phyloP scores from a whole-genome alignment of 2,329 filamentous ascomycete genomes.

The Neofusicoccum laricinum region DNA sequence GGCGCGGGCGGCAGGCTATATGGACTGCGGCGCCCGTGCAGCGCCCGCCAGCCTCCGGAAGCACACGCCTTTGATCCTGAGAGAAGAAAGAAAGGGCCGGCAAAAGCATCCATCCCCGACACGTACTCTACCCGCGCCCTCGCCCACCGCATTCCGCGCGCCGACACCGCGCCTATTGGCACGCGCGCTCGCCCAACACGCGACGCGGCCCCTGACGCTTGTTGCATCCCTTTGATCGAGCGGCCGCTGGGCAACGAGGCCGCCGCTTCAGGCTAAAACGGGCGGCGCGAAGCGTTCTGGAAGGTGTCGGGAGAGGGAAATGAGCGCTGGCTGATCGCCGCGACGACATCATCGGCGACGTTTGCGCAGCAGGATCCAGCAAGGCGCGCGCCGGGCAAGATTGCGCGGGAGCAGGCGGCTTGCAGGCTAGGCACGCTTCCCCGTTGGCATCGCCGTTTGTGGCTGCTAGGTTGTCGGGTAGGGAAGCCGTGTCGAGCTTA shows the following conservation, averaged over 20 bases:
- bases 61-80: not conserved
- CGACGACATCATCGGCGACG: not conserved
- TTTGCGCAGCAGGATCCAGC: not conserved
- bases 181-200: not conserved
- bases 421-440: not conserved
- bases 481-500: conserved; percentile 10
- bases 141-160: conserved; percentile 2
- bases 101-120: conserved; percentile 6
- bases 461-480: conserved; percentile 14
- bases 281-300: conserved; percentile 1
- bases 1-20: not conserved
- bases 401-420: not conserved
- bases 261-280: conserved; percentile 13
- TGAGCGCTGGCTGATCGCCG: conserved; percentile 2
- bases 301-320: conserved; percentile 1
- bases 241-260: not conserved
- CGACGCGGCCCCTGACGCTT: conserved; percentile 1
- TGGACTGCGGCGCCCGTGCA: not conserved
- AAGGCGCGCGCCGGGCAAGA: not conserved
- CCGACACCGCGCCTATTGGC: conserved; percentile 6
- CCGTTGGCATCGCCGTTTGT: conserved; percentile 8
- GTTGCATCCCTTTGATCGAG: not conserved
- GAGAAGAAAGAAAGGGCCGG: not conserved
- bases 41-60: not conserved
- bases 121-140: not conserved